Conservation (phyloP, 106 monocot genomes). For the Agapanthus africanus region DNA sequence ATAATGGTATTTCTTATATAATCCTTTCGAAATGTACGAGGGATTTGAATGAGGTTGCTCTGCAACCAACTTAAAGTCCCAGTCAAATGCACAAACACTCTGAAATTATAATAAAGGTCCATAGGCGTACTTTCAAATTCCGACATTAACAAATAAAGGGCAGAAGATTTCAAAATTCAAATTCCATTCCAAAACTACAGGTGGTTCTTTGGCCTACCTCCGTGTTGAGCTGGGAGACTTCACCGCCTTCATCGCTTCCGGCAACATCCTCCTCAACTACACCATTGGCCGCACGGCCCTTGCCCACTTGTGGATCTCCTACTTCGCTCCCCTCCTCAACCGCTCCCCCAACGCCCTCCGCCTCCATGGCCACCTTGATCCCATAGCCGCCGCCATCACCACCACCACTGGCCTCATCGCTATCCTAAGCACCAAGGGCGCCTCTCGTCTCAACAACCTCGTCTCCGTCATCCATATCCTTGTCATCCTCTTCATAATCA, state of each 20-base stretch:
- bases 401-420: conserved; percentile 41
- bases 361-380: conserved; percentile 67
- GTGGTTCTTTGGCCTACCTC: conserved; percentile 46
- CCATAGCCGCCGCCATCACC: conserved; percentile 64
- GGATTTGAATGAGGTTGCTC: no score
- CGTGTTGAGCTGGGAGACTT: conserved; percentile 50
- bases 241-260: conserved; percentile 34
- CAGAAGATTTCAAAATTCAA: no score
- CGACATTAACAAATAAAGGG: no score
- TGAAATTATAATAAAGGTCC: no score
- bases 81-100: no score
- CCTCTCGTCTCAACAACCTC: conserved; percentile 83
- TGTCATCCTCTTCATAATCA: conserved; percentile 68
- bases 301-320: conserved; percentile 83
- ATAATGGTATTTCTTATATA: no score
- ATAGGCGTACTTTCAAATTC: no score
- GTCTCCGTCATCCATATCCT: conserved; percentile 63
- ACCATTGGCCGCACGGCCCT: conserved; percentile 55
- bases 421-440: conserved; percentile 60
- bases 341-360: conserved; percentile 69
- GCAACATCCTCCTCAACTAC: conserved; percentile 25
- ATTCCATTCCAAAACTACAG: no score
- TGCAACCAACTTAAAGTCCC: no score
- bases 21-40: no score
- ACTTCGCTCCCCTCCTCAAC: conserved; percentile 79